These are phyloP conservation scores for Globisporangium sylvaticum DNA, from an alignment of 352 stramenopile species.

Conservation along the genomic window DNA sequence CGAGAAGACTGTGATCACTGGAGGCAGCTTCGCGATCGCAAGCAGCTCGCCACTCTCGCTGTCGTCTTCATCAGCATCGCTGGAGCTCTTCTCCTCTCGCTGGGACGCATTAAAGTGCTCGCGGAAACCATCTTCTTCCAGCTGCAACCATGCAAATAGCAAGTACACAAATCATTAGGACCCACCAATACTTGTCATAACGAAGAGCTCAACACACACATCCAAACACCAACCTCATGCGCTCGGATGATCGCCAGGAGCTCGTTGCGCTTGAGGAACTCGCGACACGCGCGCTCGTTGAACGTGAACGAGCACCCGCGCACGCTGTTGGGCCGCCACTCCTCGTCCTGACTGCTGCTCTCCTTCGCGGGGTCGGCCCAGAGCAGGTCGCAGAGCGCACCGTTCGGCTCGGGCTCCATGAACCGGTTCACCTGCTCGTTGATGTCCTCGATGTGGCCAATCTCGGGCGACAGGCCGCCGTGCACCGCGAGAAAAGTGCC, in stretches of 20 bases:
- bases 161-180: background rate
- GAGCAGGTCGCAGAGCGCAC: conserved; percentile 97
- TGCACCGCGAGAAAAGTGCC: conserved; percentile 70
- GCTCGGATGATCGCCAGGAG: conserved; percentile 72
- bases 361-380: conserved; percentile 99
- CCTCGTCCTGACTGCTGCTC: conserved; percentile 23
- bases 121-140: conserved; percentile 73
- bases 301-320: conserved; percentile 84
- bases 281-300: conserved; percentile 53
- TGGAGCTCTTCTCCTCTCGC: background rate
- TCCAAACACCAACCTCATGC: conserved; percentile 40
- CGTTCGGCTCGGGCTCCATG: conserved; percentile 72
- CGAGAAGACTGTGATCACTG: conserved; percentile 79
- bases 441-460: conserved; percentile 68
- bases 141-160: conserved; percentile 6
- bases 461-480: conserved; percentile 70
- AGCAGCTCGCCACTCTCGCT: background rate
- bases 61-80: conserved; percentile 6
- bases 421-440: conserved; percentile 72
- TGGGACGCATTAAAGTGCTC: conserved; percentile 50
- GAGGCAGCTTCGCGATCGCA: conserved; percentile 30
- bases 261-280: conserved; percentile 63
- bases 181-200: background rate
- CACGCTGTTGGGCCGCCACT: conserved; percentile 61
- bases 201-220: background rate